Evolutionary conservation across 768 basidiomycete species (phyloP), one percentile per base, ranked within the genome.

Genomic region (Leccinum rimulosum): DNA sequence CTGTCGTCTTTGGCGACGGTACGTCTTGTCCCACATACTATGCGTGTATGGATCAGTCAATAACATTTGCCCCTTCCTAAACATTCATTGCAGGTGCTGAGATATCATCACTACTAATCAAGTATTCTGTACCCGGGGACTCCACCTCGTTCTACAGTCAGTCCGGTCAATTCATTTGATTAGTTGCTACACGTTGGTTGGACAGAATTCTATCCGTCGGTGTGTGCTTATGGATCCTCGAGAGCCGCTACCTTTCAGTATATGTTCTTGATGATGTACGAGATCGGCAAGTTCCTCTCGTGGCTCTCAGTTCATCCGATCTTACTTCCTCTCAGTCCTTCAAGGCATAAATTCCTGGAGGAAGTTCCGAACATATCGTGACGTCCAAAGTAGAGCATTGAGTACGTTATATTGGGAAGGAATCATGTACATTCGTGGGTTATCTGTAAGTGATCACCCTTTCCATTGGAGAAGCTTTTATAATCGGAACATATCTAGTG

Each of bases 371-470:
- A 64, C 60, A 11, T 70, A 71, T 47, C 67, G 69, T 17, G 6
- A 55, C 28, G 0, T 61, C 12, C 53, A 8, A 3, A 69, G 67
- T 54, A 59, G 54, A 38, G 19, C 61, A 3, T 35, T 71, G 51
- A 65, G 54, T 43, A 70, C 65, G 8, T 48, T 69, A 3, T 70
- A 70, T 45, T 64, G 66, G 70, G 70, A 67, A 3, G 69, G 69
- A 9, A 68, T 71, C 40, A 25, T 61, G 56, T 70, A 71, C 15
- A 70, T 70, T 57, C 53, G 49, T 60, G 65, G 43, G 40, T 65
- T 10, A 71, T 68, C n/a, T 1, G 69, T 71, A 28, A 50, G 63
- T 2, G 12, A 33, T 9, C 12, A 19, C 5, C 9, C 5, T 54
- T 19, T 7, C 8, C 10, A 7, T 25, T 10, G 12, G 15, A 17